Percentiles rank a stretch among this genome's conserved stretches.
phyloP scores from a whole-genome alignment of 148 eudicot genomes.

The Rhododendron vialii region DNA sequence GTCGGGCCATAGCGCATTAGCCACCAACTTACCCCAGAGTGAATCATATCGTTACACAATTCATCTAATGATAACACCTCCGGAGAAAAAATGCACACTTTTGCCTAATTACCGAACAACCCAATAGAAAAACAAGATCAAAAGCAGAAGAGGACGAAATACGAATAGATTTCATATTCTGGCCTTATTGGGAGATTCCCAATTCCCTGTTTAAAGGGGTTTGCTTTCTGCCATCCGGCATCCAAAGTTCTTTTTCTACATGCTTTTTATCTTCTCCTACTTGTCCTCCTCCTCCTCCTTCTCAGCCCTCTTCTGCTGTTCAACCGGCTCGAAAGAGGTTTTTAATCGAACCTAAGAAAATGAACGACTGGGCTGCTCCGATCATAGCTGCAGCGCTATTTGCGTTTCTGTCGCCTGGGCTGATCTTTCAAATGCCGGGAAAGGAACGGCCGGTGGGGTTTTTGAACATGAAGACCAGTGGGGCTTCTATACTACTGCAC shows the following conservation, averaged over 20 bases:
- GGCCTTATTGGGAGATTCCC: slow-evolving; percentile 26
- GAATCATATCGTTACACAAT: too few species aligned
- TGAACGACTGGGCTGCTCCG: slow-evolving; percentile 77
- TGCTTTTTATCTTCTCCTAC: not conserved
- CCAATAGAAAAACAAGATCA: not conserved
- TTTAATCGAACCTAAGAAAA: slow-evolving; percentile 4
- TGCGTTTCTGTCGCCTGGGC: slow-evolving; percentile 64
- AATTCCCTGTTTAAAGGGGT: slow-evolving; percentile 9
- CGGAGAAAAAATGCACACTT: not conserved
- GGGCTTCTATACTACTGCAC: slow-evolving; percentile 52
- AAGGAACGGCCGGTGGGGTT: slow-evolving; percentile 52
- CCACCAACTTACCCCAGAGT: too few species aligned
- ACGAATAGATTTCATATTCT: slow-evolving; percentile 1
- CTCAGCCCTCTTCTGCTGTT: not conserved
- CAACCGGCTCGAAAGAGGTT: not conserved
- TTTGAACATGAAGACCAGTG: slow-evolving; percentile 79
- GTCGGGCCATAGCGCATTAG: too few species aligned
- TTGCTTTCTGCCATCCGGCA: not conserved
- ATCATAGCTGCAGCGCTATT: slow-evolving; percentile 75
- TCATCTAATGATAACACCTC: not conserved
- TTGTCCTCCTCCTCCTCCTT: not conserved
- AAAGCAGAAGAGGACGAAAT: not conserved
- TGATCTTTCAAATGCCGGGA: slow-evolving; percentile 72
- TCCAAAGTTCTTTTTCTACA: slow-evolving; percentile 18
- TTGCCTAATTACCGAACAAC: not conserved